Percentiles rank a stretch among this genome's conserved stretches.
Conservation (phyloP, 139 green algal species). For the Tetradesmus lagerheimii region DNA sequence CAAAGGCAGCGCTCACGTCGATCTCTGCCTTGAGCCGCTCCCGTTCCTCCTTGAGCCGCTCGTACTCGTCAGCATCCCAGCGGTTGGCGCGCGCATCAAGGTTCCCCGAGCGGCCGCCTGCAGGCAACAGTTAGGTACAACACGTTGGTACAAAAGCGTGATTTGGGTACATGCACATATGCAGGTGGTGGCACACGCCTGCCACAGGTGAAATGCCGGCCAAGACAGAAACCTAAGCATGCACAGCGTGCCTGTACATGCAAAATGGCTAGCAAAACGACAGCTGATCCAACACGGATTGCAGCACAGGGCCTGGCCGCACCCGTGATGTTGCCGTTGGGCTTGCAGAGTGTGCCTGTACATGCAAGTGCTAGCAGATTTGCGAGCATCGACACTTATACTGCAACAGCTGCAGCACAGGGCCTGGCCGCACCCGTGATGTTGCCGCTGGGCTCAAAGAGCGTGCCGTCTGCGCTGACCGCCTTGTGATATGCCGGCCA, state of each 20-base stretch:
- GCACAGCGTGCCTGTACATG: too few relatives aligned
- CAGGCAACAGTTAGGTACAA: neutral
- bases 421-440: constrained; percentile 91
- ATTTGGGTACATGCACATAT: neutral
- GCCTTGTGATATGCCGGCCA: too few relatives aligned
- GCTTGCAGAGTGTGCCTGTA: too few relatives aligned
- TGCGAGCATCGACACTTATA: too few relatives aligned
- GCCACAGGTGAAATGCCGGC: too few relatives aligned
- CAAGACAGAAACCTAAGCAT: too few relatives aligned
- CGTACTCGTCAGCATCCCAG: constrained; percentile 79
- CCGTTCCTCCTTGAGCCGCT: constrained; percentile 67
- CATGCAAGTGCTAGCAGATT: too few relatives aligned
- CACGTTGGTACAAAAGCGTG: neutral
- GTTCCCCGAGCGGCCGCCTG: constrained; percentile 22
- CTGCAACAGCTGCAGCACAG: too few relatives aligned
- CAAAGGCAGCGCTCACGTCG: neutral
- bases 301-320: constrained; percentile 43
- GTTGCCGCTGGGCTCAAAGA: constrained; percentile 81
- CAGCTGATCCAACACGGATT: neutral
- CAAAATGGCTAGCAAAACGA: too few relatives aligned
- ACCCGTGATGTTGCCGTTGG: too few relatives aligned
- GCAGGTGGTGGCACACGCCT: too few relatives aligned
- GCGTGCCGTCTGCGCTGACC: constrained; percentile 88
- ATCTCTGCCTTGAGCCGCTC: constrained; percentile 46
- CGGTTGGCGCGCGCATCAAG: constrained; percentile 67